Conservation (phyloP, 176 grass and related monocot genomes). For the Bothriochloa decipiens region DNA sequence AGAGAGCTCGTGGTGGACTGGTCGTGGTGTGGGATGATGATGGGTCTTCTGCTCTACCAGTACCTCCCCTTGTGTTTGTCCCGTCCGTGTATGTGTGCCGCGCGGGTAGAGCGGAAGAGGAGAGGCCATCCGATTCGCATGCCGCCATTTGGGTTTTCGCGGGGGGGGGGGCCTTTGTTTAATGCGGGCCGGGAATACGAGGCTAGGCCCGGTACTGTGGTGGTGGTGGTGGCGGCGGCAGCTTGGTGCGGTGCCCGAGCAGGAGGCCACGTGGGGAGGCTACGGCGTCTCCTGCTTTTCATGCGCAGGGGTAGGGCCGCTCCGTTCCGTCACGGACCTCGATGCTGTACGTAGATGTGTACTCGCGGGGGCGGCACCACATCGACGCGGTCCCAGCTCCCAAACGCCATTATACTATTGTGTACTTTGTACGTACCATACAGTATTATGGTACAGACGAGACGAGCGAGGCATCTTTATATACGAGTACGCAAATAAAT, state of each 20-base stretch:
- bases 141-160: not conserved
- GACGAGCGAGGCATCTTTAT: not conserved
- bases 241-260: not conserved
- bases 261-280: not conserved
- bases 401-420: too few species aligned
- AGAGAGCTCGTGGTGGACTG: not conserved
- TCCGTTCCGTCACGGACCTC: too few species aligned
- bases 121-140: not conserved
- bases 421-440: too few species aligned
- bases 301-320: not conserved
- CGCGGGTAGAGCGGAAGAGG: conserved; percentile 9
- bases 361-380: not conserved
- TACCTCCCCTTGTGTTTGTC: conserved; percentile 35
- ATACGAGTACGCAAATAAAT: too few species aligned
- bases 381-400: not conserved
- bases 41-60: not conserved
- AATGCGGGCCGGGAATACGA: conserved; percentile 42
- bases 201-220: not conserved
- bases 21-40: not conserved
- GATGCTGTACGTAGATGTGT: not conserved
- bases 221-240: too few species aligned
- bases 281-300: not conserved
- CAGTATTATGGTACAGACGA: too few species aligned
- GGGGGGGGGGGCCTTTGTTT: not conserved
- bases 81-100: not conserved